Percentiles rank a stretch among this genome's conserved stretches.
Evolutionary conservation across 2,329 filamentous ascomycete species (phyloP).

Genomic region (Leptodontidium sp.): DNA sequence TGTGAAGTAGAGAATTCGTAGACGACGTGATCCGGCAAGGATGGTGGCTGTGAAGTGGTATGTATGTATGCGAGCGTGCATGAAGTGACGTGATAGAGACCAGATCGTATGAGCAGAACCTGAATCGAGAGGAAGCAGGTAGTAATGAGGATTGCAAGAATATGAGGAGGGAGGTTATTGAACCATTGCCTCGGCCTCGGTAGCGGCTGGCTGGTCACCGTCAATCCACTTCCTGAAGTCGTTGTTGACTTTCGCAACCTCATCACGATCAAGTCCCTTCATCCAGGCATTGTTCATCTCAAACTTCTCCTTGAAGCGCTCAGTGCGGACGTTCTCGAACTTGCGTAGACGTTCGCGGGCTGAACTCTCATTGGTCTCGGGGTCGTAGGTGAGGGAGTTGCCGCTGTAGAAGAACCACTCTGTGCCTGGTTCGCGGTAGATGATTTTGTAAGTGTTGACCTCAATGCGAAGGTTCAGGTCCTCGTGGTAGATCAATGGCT

Average conservation of each 20-base stretch:
- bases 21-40: neutral
- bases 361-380: slow-evolving; percentile 43
- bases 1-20: slow-evolving; percentile 8
- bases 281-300: slow-evolving; percentile 61
- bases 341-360: slow-evolving; percentile 47
- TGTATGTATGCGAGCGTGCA: neutral
- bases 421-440: slow-evolving; percentile 74
- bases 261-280: slow-evolving; percentile 56
- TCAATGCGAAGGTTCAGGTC: slow-evolving; percentile 77
- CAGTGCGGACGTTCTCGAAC: slow-evolving; percentile 48
- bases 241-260: slow-evolving; percentile 56
- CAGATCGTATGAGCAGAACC: neutral
- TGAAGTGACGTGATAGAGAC: neutral
- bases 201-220: slow-evolving; percentile 40
- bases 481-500: slow-evolving; percentile 68
- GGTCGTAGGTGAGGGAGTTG: slow-evolving; percentile 48
- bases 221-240: slow-evolving; percentile 57
- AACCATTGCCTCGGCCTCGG: slow-evolving; percentile 7
- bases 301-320: slow-evolving; percentile 60
- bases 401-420: slow-evolving; percentile 73
- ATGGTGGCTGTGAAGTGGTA: neutral
- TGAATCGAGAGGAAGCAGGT: neutral
- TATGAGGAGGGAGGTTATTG: neutral
- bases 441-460: slow-evolving; percentile 79
- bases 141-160: neutral